Conservation (phyloP, 306 rosid species). For the Carpinus viminea region DNA sequence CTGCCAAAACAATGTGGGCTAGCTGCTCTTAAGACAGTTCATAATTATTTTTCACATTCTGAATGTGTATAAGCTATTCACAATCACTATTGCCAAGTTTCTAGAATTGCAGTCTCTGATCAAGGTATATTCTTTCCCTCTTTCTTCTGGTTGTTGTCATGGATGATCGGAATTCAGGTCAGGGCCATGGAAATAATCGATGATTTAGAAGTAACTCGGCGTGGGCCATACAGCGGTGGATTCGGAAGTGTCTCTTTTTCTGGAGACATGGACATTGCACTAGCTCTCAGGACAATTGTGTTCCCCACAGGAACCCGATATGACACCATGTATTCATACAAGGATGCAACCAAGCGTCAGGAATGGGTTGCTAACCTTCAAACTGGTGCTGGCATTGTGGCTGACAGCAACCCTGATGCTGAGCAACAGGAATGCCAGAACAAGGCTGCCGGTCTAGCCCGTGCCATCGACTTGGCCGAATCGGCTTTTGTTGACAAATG, state of each 20-base stretch:
- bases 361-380: slow-evolving; percentile 89
- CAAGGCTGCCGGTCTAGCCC: slow-evolving; percentile 91
- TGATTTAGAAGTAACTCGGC: slow-evolving; percentile 61
- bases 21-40: neutral
- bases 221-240: slow-evolving; percentile 83
- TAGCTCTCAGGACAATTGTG: slow-evolving; percentile 76
- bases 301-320: slow-evolving; percentile 59
- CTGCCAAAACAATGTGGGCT: neutral
- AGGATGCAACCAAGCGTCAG: slow-evolving; percentile 38
- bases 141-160: slow-evolving; percentile 13
- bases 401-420: slow-evolving; percentile 73
- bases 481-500: slow-evolving; percentile 56
- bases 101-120: neutral
- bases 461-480: slow-evolving; percentile 84
- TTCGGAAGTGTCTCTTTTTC: slow-evolving; percentile 67
- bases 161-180: slow-evolving; percentile 51
- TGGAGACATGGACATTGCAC: slow-evolving; percentile 76
- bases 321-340: slow-evolving; percentile 77
- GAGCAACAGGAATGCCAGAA: slow-evolving; percentile 80
- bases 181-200: slow-evolving; percentile 88
- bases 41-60: neutral
- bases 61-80: neutral
- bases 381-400: slow-evolving; percentile 89
- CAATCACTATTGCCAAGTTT: neutral
- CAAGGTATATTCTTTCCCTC: slow-evolving; percentile 3